These are phyloP conservation scores for Macrolepiota fuliginosa DNA, from an alignment of 768 basidiomycete species.

Conservation along the genomic window DNA sequence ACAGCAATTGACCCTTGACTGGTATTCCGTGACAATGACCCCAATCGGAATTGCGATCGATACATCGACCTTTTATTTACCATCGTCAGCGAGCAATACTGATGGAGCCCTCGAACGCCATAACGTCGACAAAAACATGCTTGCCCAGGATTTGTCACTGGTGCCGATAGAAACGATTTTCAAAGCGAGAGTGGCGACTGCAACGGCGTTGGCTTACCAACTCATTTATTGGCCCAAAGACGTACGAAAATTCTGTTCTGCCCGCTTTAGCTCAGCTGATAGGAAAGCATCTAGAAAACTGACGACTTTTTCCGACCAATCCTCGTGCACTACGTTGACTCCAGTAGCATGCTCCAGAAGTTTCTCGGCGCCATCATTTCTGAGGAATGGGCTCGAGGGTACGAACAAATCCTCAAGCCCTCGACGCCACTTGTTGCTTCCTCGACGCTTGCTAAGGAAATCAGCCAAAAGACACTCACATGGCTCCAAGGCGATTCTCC, in stretches of 20 bases:
- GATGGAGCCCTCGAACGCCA: slow-evolving; percentile 62
- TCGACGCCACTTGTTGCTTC: slow-evolving; percentile 46
- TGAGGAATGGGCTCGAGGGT: slow-evolving; percentile 85
- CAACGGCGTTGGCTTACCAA: slow-evolving; percentile 72
- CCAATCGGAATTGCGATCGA: slow-evolving; percentile 84
- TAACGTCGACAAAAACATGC: slow-evolving; percentile 96
- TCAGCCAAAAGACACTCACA: slow-evolving; percentile 64
- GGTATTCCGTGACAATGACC: slow-evolving; percentile 88
- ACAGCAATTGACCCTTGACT: slow-evolving; percentile 66
- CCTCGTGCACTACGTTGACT: slow-evolving; percentile 76
- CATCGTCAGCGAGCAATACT: slow-evolving; percentile 47
- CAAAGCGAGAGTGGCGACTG: slow-evolving; percentile 75
- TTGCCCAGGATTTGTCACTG: slow-evolving; percentile 85
- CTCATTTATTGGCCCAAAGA: slow-evolving; percentile 65
- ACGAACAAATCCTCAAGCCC: slow-evolving; percentile 30
- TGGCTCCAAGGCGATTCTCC: slow-evolving; percentile 79
- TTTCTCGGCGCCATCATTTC: slow-evolving; percentile 81
- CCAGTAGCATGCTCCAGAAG: slow-evolving; percentile 89
- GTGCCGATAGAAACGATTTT: slow-evolving; percentile 74
- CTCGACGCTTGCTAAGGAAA: slow-evolving; percentile 58
- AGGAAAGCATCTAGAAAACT: slow-evolving; percentile 26
- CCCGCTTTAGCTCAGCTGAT: not conserved
- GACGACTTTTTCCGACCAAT: slow-evolving; percentile 75
- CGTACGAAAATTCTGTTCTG: slow-evolving; percentile 33
- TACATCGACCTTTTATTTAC: slow-evolving; percentile 62